These are phyloP conservation scores for Bolboschoenoplectus hybrid DNA, from an alignment of 202 grass and related monocot species.

Conservation along the genomic window DNA sequence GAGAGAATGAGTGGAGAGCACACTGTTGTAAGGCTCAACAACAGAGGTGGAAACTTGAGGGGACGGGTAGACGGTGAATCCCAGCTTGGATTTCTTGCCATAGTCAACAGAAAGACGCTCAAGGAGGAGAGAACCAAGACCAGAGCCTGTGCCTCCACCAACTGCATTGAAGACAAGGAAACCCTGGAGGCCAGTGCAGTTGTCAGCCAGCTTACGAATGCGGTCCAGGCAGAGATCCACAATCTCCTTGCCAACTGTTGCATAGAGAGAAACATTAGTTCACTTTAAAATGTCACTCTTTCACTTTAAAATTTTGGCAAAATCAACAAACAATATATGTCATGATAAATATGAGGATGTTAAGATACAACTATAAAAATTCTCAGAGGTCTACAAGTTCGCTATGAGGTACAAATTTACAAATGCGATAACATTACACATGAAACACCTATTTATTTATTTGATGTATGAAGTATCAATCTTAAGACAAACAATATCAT, in stretches of 20 bases:
- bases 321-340: not conserved
- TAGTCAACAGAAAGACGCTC: slow-evolving; percentile 87
- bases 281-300: not conserved
- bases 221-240: slow-evolving; percentile 87
- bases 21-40: slow-evolving; percentile 92
- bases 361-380: not conserved
- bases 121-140: slow-evolving; percentile 81
- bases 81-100: slow-evolving; percentile 88
- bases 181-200: slow-evolving; percentile 85
- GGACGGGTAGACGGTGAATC: slow-evolving; percentile 83
- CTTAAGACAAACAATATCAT: not conserved
- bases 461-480: not conserved
- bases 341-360: not conserved
- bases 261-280: not conserved
- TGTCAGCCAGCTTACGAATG: slow-evolving; percentile 84
- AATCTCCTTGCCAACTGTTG: slow-evolving; percentile 85
- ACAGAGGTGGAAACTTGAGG: slow-evolving; percentile 89
- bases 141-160: slow-evolving; percentile 76
- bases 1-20: slow-evolving; percentile 82
- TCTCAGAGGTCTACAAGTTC: not conserved
- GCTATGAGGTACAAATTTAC: not conserved
- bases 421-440: not conserved
- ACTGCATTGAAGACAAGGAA: slow-evolving; percentile 92
- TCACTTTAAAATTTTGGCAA: not conserved
- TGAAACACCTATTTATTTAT: not conserved